Evolutionary conservation across 2,329 filamentous ascomycete genomes (phyloP).

Genomic region (Venturia pyrina): DNA sequence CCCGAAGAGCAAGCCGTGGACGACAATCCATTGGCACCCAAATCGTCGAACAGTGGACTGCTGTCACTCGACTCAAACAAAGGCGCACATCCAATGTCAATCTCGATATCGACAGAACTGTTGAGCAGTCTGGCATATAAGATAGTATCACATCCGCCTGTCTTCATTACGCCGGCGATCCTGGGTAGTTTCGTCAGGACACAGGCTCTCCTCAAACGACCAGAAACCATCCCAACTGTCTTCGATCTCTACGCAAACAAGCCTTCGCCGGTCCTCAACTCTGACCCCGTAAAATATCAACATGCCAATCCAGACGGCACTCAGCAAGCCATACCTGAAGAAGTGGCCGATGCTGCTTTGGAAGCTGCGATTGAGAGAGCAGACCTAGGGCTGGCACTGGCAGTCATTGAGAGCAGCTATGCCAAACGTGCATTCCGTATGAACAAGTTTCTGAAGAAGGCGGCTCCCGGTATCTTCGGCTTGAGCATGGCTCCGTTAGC

Average conservation of each 20-base stretch:
- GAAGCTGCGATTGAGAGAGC: slow-evolving; percentile 69
- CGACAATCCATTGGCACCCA: background rate
- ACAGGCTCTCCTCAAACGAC: slow-evolving; percentile 61
- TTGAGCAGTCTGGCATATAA: slow-evolving; percentile 52
- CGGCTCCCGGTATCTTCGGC: slow-evolving; percentile 48
- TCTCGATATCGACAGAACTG: slow-evolving; percentile 27
- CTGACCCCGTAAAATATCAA: slow-evolving; percentile 49
- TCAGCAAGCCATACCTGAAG: slow-evolving; percentile 61
- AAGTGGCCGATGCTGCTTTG: slow-evolving; percentile 63
- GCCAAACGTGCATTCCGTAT: slow-evolving; percentile 55
- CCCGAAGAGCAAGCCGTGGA: slow-evolving; percentile 25
- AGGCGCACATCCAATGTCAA: slow-evolving; percentile 5
- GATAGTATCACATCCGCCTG: slow-evolving; percentile 61
- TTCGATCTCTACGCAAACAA: slow-evolving; percentile 80
- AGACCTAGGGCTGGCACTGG: slow-evolving; percentile 67
- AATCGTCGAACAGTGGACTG: slow-evolving; percentile 22
- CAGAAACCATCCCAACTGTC: slow-evolving; percentile 67
- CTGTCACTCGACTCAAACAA: slow-evolving; percentile 32
- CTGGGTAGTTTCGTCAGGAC: slow-evolving; percentile 67
- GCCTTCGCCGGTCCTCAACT: slow-evolving; percentile 54
- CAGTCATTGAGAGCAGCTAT: slow-evolving; percentile 62
- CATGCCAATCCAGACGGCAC: slow-evolving; percentile 55
- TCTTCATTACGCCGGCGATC: slow-evolving; percentile 68
- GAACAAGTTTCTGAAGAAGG: slow-evolving; percentile 56
- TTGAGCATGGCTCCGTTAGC: slow-evolving; percentile 52